Evolutionary conservation across 2,329 filamentous ascomycete species (phyloP).

Genomic region (Epichloe baconii): DNA sequence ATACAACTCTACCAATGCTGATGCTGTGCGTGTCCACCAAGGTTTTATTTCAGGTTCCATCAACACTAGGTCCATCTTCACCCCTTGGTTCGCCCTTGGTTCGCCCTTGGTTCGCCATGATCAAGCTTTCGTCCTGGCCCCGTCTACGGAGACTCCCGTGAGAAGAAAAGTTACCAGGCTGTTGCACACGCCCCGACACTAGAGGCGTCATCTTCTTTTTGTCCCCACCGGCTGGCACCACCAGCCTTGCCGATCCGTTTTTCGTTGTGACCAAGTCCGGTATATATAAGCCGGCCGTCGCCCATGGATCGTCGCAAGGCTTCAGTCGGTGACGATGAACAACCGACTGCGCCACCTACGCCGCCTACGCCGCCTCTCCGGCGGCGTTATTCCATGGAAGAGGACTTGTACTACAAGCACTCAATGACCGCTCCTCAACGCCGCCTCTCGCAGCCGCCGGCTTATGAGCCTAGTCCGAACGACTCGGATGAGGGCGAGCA

Average conservation of each 20-base stretch:
- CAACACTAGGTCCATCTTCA: conserved; percentile 13
- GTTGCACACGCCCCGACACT: conserved; percentile 2
- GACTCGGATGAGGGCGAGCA: conserved; percentile 4
- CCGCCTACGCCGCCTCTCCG: conserved; percentile 19
- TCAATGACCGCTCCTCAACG: conserved; percentile 33
- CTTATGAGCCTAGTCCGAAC: conserved; percentile 23
- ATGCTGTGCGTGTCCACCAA: not conserved
- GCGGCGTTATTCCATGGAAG: conserved; percentile 40
- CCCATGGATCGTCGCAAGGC: conserved; percentile 22
- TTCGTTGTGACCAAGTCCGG: conserved; percentile 5
- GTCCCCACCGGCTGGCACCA: not conserved
- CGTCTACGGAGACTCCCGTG: conserved; percentile 21
- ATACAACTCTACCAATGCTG: conserved; percentile 1
- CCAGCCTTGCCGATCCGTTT: conserved; percentile 1
- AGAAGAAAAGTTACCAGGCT: not conserved
- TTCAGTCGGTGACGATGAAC: conserved; percentile 21
- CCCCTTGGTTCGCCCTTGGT: conserved; percentile 22
- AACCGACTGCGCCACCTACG: conserved; percentile 14
- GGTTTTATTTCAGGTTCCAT: not conserved
- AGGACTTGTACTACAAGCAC: conserved; percentile 39
- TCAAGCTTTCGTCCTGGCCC: conserved; percentile 16
- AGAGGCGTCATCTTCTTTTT: not conserved
- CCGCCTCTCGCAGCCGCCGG: conserved; percentile 34
- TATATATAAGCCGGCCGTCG: conserved; percentile 10
- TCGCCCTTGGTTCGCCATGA: conserved; percentile 27